These are phyloP conservation scores for Cladosporium sp. DNA, from an alignment of 2,329 filamentous ascomycete species.

Conservation along the genomic window DNA sequence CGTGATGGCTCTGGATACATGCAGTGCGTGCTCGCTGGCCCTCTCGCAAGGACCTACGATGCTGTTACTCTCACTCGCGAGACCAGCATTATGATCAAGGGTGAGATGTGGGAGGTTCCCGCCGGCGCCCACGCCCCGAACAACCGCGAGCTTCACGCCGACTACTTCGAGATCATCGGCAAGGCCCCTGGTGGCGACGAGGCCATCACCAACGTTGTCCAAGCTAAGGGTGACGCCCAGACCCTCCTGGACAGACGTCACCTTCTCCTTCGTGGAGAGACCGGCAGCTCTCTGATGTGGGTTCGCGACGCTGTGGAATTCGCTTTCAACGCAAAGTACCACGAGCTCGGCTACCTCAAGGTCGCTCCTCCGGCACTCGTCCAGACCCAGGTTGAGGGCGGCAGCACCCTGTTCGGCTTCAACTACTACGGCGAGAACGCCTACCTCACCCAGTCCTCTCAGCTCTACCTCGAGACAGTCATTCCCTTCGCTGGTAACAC, in stretches of 20 bases:
- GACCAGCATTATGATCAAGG: slow-evolving; percentile 81
- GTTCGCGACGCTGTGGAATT: slow-evolving; percentile 78
- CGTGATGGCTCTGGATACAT: slow-evolving; percentile 81
- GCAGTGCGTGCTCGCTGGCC: slow-evolving; percentile 79
- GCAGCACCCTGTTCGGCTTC: slow-evolving; percentile 85
- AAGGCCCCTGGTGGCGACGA: slow-evolving; percentile 83
- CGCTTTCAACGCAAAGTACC: slow-evolving; percentile 77
- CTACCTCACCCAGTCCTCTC: slow-evolving; percentile 94
- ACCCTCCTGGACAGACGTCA: slow-evolving; percentile 80
- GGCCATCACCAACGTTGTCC: slow-evolving; percentile 82
- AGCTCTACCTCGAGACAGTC: slow-evolving; percentile 95
- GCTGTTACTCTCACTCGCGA: slow-evolving; percentile 81
- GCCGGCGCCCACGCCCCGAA: slow-evolving; percentile 76
- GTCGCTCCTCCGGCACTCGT: slow-evolving; percentile 88
- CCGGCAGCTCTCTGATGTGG: slow-evolving; percentile 80
- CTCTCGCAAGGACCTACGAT: slow-evolving; percentile 89
- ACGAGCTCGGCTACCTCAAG: slow-evolving; percentile 75
- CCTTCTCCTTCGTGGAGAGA: slow-evolving; percentile 81
- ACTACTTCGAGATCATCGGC: slow-evolving; percentile 78
- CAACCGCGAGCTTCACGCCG: slow-evolving; percentile 83
- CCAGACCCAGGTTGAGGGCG: slow-evolving; percentile 93
- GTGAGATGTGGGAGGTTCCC: slow-evolving; percentile 81
- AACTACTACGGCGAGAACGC: slow-evolving; percentile 87
- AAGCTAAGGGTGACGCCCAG: slow-evolving; percentile 67
- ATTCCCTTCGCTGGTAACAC: slow-evolving; percentile 89